These are phyloP conservation scores for Globisporangium lucens DNA, from an alignment of 352 stramenopile species.

Conservation along the genomic window DNA sequence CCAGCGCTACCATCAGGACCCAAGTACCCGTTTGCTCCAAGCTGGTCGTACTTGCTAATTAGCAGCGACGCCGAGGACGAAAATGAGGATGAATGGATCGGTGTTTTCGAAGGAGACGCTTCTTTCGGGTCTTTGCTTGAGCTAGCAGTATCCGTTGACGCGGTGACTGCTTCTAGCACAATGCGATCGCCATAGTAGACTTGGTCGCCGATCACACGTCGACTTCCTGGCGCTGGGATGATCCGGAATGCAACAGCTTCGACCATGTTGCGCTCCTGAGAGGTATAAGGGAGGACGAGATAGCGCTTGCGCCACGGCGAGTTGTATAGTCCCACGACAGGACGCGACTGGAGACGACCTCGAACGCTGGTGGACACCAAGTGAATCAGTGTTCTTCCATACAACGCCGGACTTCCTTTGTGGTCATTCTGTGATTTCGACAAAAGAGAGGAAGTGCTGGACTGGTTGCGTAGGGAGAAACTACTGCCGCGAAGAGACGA, in stretches of 20 bases:
- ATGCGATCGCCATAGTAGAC: conserved; percentile 82
- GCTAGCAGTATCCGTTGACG: background rate
- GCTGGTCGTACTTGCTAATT: conserved; percentile 79
- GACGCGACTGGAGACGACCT: conserved; percentile 67
- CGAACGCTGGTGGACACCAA: conserved; percentile 72
- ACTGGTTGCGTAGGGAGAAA: conserved; percentile 9
- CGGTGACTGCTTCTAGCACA: conserved; percentile 50
- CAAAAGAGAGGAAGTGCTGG: conserved; percentile 1
- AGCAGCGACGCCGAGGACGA: conserved; percentile 14
- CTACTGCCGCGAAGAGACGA: conserved; percentile 24
- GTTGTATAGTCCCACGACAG: conserved; percentile 74
- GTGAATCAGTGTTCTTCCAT: conserved; percentile 67
- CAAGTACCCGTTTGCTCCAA: conserved; percentile 75
- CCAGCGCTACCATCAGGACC: conserved; percentile 73
- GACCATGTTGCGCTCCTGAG: conserved; percentile 64
- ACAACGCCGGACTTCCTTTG: conserved; percentile 45
- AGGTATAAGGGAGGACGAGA: conserved; percentile 70
- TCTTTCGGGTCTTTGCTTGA: conserved; percentile 7
- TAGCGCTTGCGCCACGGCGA: conserved; percentile 84
- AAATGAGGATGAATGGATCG: conserved; percentile 10
- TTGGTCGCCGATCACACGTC: conserved; percentile 51
- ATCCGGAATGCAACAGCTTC: conserved; percentile 75
- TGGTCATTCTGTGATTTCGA: conserved; percentile 22
- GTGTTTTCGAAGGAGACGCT: conserved; percentile 12
- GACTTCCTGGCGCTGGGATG: conserved; percentile 52